Evolutionary conservation across 2,329 filamentous ascomycete species (phyloP), one percentile per base, ranked within the genome.

Genomic region (Volutella citrinella): DNA sequence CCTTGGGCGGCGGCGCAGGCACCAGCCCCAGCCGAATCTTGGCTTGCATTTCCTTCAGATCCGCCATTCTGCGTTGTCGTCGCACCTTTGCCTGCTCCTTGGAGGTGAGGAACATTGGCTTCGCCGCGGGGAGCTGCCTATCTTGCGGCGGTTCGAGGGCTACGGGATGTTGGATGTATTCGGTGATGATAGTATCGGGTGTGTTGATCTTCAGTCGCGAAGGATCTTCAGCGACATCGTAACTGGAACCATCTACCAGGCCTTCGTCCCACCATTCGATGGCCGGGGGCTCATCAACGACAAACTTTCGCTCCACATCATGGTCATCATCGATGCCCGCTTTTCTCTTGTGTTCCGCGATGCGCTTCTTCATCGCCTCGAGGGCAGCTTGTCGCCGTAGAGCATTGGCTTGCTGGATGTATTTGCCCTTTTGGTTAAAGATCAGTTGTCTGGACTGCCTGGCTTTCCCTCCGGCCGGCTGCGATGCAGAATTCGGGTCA

Each of bases 241-340:
- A 96, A 35, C 76, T 82, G 25, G 76, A 75, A 25, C 84, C 87
- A 32, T 84, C 75, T 12, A 95, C 73, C 13, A 97, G 68, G 4
- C 82, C 87, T 65, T 97, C 90, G 52, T 98, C 93, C 87, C 91
- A 97, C 93, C 93, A 98, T 61, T 98, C 93, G 25, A 97, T 76
- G 7, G 84, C 84, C 5, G 93, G 93, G 9, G 93, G 93, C 19
- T 76, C 73, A 43, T 91, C 83, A 6, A 96, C 79, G 5, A 93
- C 65, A 57, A 91, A 97, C 19, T 88, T 86, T 60, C 91, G 95
- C 60, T 98, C 91, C 30, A 85, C 80, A 42, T 94, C 84, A 19
- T 87, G 65, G 48, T 91, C 91, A 58, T 97, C 91, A 52, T 97
- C 91, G 43, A 97, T 87, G 28, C 89, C 90, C n/a, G 85, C 88